Base-by-base conservation (phyloP, 169 alveolate genomes). In the Plasmodium billcollinsi region DNA sequence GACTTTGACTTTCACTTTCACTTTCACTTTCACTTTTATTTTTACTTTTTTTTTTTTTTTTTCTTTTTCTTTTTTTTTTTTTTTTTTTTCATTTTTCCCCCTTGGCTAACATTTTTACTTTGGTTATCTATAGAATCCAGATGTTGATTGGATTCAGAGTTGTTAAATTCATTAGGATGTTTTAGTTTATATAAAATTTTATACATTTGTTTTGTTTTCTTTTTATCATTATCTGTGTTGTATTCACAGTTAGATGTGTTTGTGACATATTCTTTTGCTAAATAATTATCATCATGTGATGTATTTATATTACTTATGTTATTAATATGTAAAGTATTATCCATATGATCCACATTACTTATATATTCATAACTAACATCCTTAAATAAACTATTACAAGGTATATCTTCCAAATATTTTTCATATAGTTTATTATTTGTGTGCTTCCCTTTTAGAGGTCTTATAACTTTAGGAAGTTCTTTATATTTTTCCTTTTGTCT, bases 101-200 rank as follows among this genome's bases (percentile, higher is more conserved):
- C 15, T 50, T 50, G n/a, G n/a, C 20, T 54, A 26, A 1, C 5
- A 26, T 2, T 26, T 26, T 26, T 26, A 26, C 39, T 2, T 26
- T 26, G 39, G 39, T 26, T 2, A 26, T 26, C 39, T 2, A 26
- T 26, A 26, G 39, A 26, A 26, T 26, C 39, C 39, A 2, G 39
- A 26, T 26, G 39, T 26, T 26, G 39, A 26, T 26, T 26, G 0
- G 5, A 26, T 26, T 83, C 74, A 69, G 54, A 47, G 58, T 49
- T 83, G 39, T 33, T 83, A 24, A 83, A 83, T 62, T 63, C 43
- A 39, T 50, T 83, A 54, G 69, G 54, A 47, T 59, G 43, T 26
- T 69, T 83, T 69, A 83, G 49, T 20, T 83, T 83, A 47, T 69
- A 83, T 8, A 83, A 45, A 26, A 83, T 83, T 67, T 83, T 67